Conservation (phyloP, 1,139 yeast species). For the Zygotorulaspora mrakii region DNA sequence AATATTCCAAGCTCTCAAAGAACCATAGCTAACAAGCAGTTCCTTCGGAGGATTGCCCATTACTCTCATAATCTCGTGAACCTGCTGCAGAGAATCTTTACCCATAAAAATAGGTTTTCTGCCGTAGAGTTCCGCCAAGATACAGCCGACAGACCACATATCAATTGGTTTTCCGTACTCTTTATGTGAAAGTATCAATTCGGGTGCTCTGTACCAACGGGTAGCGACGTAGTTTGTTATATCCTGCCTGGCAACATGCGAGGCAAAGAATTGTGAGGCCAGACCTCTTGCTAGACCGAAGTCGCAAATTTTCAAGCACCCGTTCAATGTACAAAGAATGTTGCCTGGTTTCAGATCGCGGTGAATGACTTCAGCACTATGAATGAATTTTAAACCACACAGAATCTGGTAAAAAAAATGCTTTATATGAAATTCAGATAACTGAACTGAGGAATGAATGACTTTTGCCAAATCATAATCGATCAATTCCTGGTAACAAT, state of each 20-base stretch:
- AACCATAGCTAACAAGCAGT: conserved; percentile 37
- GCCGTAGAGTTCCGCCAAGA: conserved; percentile 70
- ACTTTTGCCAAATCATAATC: conserved; percentile 78
- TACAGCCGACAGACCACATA: conserved; percentile 80
- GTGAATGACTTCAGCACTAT: conserved; percentile 80
- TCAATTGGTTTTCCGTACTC: conserved; percentile 59
- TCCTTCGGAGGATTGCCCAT: conserved; percentile 58
- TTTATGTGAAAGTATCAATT: conserved; percentile 62
- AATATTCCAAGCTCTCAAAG: conserved; percentile 42
- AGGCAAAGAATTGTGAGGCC: conserved; percentile 43
- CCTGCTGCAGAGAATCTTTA: conserved; percentile 59
- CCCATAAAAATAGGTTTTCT: conserved; percentile 72
- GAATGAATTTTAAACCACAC: conserved; percentile 78
- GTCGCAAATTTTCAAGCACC: conserved; percentile 75
- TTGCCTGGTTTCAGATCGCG: conserved; percentile 86
- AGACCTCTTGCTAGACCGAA: conserved; percentile 86
- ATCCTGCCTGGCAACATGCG: conserved; percentile 33
- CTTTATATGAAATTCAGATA: conserved; percentile 81
- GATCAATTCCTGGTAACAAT: conserved; percentile 77
- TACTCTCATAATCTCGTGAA: conserved; percentile 57
- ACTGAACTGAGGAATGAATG: conserved; percentile 68
- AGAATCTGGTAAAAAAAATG: conserved; percentile 72
- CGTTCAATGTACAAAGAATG: conserved; percentile 67
- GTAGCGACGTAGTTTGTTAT: conserved; percentile 92
- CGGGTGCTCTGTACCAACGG: conserved; percentile 95